Conservation (phyloP, 768 basidiomycete genomes). For the Ramaria sp. region DNA sequence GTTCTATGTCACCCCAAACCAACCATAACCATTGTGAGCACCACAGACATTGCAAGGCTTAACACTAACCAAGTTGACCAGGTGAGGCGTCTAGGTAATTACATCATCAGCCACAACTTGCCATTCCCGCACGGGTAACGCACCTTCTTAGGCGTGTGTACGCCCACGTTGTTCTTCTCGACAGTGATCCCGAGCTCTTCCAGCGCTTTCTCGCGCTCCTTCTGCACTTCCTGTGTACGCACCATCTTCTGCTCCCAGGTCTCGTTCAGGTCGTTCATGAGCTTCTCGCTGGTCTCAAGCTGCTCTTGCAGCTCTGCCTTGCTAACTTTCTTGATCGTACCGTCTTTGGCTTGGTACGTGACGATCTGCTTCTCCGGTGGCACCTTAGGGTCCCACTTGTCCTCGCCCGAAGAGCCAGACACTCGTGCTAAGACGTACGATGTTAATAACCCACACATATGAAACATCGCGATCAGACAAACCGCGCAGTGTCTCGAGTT, state of each 20-base stretch:
- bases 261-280: slow-evolving; percentile 88
- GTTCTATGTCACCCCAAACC: not conserved
- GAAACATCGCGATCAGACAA: slow-evolving; percentile 17
- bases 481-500: slow-evolving; percentile 87
- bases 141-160: slow-evolving; percentile 95
- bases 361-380: slow-evolving; percentile 94
- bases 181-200: slow-evolving; percentile 97
- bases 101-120: not conserved
- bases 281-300: slow-evolving; percentile 88
- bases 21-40: not conserved
- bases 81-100: slow-evolving; percentile 68
- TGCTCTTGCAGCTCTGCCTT: slow-evolving; percentile 98
- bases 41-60: not conserved
- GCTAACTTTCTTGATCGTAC: slow-evolving; percentile 88
- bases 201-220: slow-evolving; percentile 92
- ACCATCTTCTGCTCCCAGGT: slow-evolving; percentile 94
- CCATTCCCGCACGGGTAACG: not conserved
- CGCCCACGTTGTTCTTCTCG: slow-evolving; percentile 92
- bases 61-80: slow-evolving; percentile 77
- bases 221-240: slow-evolving; percentile 89
- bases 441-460: slow-evolving; percentile 4
- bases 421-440: slow-evolving; percentile 51
- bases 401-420: slow-evolving; percentile 54
- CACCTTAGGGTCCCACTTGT: slow-evolving; percentile 75
- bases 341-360: slow-evolving; percentile 87